Percentiles rank a stretch among this genome's conserved stretches.
Conservation (phyloP, 345 rosid genomes). For the Eucalyptus grandis region DNA sequence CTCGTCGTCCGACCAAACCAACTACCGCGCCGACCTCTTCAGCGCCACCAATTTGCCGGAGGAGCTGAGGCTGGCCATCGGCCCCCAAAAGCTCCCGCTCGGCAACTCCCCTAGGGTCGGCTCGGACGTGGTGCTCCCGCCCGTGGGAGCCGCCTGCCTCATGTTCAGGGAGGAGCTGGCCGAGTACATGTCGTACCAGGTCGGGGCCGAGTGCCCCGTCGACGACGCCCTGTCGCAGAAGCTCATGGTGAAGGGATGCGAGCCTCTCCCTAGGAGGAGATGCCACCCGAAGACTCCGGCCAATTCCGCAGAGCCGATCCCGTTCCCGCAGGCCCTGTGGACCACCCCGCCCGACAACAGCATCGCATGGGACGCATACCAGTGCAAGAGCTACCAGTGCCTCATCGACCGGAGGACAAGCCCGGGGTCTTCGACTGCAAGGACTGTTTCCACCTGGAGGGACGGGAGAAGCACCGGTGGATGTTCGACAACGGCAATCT, state of each 20-base stretch:
- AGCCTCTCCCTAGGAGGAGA: constrained; percentile 40
- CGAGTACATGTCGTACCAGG: constrained; percentile 24
- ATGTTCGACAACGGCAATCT: constrained; percentile 15
- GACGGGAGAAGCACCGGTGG: constrained; percentile 32
- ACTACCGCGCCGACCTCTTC: background rate
- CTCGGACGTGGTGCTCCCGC: constrained; percentile 17
- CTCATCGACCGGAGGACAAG: constrained; percentile 14
- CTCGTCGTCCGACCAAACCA: background rate
- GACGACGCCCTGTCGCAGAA: constrained; percentile 31
- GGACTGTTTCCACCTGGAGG: constrained; percentile 34
- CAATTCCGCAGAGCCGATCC: constrained; percentile 17
- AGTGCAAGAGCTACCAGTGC: constrained; percentile 34
- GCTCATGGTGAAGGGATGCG: constrained; percentile 38
- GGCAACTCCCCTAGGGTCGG: constrained; percentile 18
- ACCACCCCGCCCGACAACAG: constrained; percentile 22
- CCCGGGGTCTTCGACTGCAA: constrained; percentile 29
- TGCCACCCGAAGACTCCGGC: constrained; percentile 25
- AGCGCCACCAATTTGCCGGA: background rate
- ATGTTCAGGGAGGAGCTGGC: constrained; percentile 26
- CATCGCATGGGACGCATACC: constrained; percentile 36
- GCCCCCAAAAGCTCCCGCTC: constrained; percentile 27
- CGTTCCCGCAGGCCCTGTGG: constrained; percentile 25
- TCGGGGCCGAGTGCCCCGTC: constrained; percentile 29
- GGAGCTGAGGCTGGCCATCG: constrained; percentile 24
- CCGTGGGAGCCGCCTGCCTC: constrained; percentile 22